Conservation (phyloP, 2,329 filamentous ascomycete genomes). For the Geoglossum cookeanum region DNA sequence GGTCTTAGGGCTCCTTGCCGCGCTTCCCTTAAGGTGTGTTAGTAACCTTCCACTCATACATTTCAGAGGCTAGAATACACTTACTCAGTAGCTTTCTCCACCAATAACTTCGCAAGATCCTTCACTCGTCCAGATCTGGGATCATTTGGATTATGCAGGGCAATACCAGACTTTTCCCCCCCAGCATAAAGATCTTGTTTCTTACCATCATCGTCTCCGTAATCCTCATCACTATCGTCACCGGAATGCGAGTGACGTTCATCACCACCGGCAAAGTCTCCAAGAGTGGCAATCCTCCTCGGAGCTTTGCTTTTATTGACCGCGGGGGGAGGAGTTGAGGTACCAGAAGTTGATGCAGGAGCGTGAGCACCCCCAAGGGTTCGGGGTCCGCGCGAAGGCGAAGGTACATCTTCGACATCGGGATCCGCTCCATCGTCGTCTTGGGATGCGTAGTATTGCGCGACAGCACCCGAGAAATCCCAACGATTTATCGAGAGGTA, state of each 20-base stretch:
- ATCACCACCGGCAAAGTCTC: constrained; percentile 24
- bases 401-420: background rate
- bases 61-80: background rate
- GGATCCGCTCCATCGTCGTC: constrained; percentile 28
- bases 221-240: constrained; percentile 33
- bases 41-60: constrained; percentile 23
- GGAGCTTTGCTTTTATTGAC: background rate
- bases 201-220: constrained; percentile 35
- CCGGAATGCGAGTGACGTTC: constrained; percentile 19
- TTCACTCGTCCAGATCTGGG: constrained; percentile 19
- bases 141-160: constrained; percentile 44
- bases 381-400: constrained; percentile 6
- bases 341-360: background rate
- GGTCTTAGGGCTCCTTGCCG: constrained; percentile 29
- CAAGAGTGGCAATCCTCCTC: constrained; percentile 12
- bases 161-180: constrained; percentile 65
- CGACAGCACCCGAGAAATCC: constrained; percentile 43
- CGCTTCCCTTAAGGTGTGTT: constrained; percentile 39
- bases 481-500: constrained; percentile 47
- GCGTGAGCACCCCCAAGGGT: constrained; percentile 1
- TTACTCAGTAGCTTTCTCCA: background rate
- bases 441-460: constrained; percentile 40
- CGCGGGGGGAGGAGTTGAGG: background rate
- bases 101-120: constrained; percentile 31
- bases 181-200: constrained; percentile 58